These are phyloP conservation scores for Litchi chinensis DNA, from an alignment of 345 rosid genomes.

Conservation along the genomic window DNA sequence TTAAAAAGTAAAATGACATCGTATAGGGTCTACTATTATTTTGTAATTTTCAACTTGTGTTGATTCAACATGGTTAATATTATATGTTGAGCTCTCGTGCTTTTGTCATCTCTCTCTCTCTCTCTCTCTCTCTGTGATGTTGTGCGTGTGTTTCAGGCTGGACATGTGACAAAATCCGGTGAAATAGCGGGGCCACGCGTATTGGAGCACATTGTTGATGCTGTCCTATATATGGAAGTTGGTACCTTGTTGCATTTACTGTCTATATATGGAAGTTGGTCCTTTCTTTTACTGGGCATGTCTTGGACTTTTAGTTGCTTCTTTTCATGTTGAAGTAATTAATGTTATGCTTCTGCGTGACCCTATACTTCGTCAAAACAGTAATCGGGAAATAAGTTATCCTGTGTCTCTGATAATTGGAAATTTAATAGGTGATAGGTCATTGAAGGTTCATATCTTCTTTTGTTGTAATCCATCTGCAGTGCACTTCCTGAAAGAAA, in stretches of 20 bases:
- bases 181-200: constrained; percentile 98
- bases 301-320: neutral
- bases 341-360: neutral
- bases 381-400: neutral
- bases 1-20: neutral
- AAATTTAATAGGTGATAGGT: neutral
- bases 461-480: neutral
- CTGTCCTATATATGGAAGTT: constrained; percentile 92
- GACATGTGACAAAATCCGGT: constrained; percentile 91
- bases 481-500: neutral
- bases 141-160: constrained; percentile 53
- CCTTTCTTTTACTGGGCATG: neutral
- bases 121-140: constrained; percentile 2
- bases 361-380: constrained; percentile 2
- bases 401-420: neutral
- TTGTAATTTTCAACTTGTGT: neutral
- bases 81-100: constrained; percentile 4
- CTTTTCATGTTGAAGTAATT: neutral
- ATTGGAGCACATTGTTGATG: constrained; percentile 98
- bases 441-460: neutral
- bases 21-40: neutral
- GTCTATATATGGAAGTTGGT: constrained; percentile 24
- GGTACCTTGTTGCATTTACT: constrained; percentile 36
- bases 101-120: neutral
- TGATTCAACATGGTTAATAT: neutral